Evolutionary conservation across 345 rosid genomes (phyloP), one percentile per base, ranked within the genome.

Genomic region (Populus tremula): DNA sequence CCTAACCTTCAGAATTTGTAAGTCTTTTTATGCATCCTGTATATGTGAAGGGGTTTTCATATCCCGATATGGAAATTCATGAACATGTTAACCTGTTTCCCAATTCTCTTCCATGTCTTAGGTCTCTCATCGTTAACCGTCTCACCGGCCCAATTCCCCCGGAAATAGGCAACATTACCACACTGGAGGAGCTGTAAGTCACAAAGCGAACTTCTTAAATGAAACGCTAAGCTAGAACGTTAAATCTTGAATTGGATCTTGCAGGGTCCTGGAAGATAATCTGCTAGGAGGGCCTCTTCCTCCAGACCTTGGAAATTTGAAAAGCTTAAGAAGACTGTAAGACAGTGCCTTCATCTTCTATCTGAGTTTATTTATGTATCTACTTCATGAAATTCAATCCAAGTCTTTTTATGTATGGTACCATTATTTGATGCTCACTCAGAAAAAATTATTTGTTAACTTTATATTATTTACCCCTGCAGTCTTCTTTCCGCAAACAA

Each of bases 401-500:
- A 11, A n/a, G 29, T 59, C 63, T 59, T n/a, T 41, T 23, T 23
- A 9, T 59, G 2, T 9, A 25, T 3, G 63, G 6, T n/a, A 11
- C 27, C 29, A 5, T 3, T 9, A 23, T n/a, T 9, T 11, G 29
- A 59, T 59, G 45, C 70, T 36, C 21, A 21, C 47, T 67, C 0
- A 8, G 10, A 31, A 47, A 41, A 41, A 38, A 5, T 35, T 21
- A 10, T 67, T 41, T 20, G 29, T 41, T 41, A 39, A 43, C 31
- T 50, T 23, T 10, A 25, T 14, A 56, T 56, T 56, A 11, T 21
- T 27, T 27, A 0, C 33, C 35, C 27, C 8, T 80, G 81, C 87
- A 96, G 98, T 33, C 81, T 79, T 66, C 90, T 93, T 53, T 89
- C 97, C 64, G 82, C 92, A 9, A 96, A 93, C 88, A 93, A 91